Conservation (phyloP, 2,329 filamentous ascomycete species). For the Fusarium nematophilum region DNA sequence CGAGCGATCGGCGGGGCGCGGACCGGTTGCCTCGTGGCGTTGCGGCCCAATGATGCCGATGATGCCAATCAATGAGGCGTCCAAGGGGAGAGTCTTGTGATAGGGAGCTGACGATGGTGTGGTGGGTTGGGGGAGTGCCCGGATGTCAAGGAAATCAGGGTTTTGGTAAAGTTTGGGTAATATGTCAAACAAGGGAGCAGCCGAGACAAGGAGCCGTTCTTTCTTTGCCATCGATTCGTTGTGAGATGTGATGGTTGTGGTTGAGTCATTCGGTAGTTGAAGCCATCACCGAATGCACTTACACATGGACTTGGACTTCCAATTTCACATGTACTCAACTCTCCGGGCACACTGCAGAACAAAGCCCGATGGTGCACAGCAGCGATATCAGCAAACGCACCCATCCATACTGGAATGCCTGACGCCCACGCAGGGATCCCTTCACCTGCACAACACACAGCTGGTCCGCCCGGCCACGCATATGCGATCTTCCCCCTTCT, state of each 20-base stretch:
- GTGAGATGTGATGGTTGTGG: no score
- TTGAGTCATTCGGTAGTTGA: no score
- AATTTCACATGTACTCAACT: no score
- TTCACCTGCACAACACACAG: constrained; percentile 30
- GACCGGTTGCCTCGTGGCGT: constrained; percentile 29
- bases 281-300: background rate
- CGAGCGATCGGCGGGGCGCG: constrained; percentile 13
- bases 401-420: constrained; percentile 24
- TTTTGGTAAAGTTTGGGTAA: constrained; percentile 5
- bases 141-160: constrained; percentile 7
- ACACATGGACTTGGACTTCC: no score
- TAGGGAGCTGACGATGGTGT: constrained; percentile 26
- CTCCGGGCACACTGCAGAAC: background rate
- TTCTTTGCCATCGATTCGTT: background rate
- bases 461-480: constrained; percentile 26
- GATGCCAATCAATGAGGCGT: background rate
- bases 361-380: constrained; percentile 12
- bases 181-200: constrained; percentile 13
- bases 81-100: constrained; percentile 7
- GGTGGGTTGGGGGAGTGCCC: constrained; percentile 40
- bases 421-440: constrained; percentile 38
- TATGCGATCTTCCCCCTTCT: constrained; percentile 17
- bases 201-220: constrained; percentile 23
- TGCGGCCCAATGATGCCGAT: constrained; percentile 44
- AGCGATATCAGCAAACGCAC: constrained; percentile 6